Conservation (phyloP, 495 filamentous ascomycete genomes). For the Rhizodiscina lignyota region DNA sequence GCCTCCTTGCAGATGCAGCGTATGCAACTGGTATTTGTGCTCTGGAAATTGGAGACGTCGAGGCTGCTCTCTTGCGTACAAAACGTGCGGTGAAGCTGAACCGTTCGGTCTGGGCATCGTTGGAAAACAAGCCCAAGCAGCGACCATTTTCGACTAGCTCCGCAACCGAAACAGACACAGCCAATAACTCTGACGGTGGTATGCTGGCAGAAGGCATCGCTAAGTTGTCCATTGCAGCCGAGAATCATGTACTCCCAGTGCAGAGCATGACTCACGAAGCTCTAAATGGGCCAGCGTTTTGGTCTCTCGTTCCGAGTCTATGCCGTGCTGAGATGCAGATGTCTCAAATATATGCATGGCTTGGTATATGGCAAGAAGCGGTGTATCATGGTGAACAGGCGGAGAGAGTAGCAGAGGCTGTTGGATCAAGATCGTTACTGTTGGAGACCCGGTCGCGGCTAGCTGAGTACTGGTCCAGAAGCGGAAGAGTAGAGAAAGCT, state of each 20-base stretch:
- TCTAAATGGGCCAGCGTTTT: conserved; percentile 52
- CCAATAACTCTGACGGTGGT: background rate
- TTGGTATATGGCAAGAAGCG: conserved; percentile 77
- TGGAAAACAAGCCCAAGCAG: conserved; percentile 46
- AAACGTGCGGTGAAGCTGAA: conserved; percentile 49
- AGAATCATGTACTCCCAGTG: conserved; percentile 5
- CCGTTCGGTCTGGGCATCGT: conserved; percentile 51
- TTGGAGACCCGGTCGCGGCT: conserved; percentile 38
- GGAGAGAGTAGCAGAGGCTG: conserved; percentile 55
- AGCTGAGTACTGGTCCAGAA: conserved; percentile 46
- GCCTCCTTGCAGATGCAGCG: conserved; percentile 33
- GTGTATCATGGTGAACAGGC: conserved; percentile 82
- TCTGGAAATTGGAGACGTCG: conserved; percentile 43
- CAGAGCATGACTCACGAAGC: conserved; percentile 11
- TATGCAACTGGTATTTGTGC: conserved; percentile 14
- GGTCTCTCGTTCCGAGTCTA: conserved; percentile 58
- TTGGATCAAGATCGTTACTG: conserved; percentile 41
- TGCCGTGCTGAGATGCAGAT: conserved; percentile 53
- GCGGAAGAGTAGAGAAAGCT: conserved; percentile 44
- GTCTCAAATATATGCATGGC: conserved; percentile 57
- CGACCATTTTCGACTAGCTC: no score
- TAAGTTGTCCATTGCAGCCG: conserved; percentile 6
- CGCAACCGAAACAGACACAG: conserved; percentile 10
- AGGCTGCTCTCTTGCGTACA: conserved; percentile 47
- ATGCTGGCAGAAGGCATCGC: conserved; percentile 1